Base-by-base conservation (phyloP, 257 asterid species). In the Cordia subcordata region DNA sequence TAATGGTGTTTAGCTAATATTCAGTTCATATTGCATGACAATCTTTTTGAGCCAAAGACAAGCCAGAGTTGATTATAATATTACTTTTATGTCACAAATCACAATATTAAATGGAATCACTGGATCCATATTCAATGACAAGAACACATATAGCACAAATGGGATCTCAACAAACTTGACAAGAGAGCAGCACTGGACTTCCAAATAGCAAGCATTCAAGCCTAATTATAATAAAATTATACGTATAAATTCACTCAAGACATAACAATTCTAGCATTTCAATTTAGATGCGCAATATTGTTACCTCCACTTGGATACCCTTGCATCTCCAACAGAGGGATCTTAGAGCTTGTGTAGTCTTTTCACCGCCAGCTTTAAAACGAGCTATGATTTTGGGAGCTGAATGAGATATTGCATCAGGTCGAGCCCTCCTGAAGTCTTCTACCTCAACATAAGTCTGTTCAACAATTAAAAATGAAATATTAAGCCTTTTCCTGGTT, bases 301-400 rank as follows among this genome's bases (percentile, higher is more conserved):
- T n/a, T 92, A 93, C 99, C 96, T 93, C 95, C 51, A 75, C 97
- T 77, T 83, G 96, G 72, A 93, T 81, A 53, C 97, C 94, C 88
- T 84, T 85, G 85, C 88, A 78, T 83, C 96, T 85, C 99, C 94
- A 89, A 74, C 97, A 93, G 37, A 89, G 83, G 47, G 99, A 86
- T 77, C 83, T 85, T 60, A 93, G 84, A 60, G 99, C 96, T 68
- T 93, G 95, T 13, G 70, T 71, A 65, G 88, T 93, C 92, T 86
- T 93, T 69, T 93, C 96, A 67, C 95, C 96, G 53, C 92, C 94
- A 72, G 92, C 94, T 77, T 85, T 86, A 58, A 93, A 82, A 61
- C 86, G 96, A 59, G 90, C 76, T 63, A 89, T 81, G 58, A 93
- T 89, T 66, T 86, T 93, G 70, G 83, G 84, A 57, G 95, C 92